Conservation (phyloP, 345 rosid species). For the Acer negundo region DNA sequence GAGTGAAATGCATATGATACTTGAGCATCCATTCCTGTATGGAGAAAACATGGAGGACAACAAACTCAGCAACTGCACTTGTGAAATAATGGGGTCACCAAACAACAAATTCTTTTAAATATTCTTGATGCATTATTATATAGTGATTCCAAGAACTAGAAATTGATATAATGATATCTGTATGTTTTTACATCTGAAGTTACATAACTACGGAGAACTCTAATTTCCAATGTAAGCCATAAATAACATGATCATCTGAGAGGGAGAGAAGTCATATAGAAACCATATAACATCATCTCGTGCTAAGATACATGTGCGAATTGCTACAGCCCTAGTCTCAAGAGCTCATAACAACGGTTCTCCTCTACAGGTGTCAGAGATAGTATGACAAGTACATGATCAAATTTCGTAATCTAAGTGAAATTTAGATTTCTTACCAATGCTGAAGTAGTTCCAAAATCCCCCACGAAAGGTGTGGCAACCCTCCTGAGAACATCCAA, state of each 20-base stretch:
- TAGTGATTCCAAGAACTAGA: background rate
- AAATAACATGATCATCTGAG: background rate
- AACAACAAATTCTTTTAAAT: background rate
- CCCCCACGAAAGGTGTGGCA: constrained; percentile 76
- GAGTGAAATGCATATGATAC: constrained; percentile 75
- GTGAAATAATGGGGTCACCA: background rate
- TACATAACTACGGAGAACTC: background rate
- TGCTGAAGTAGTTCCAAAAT: constrained; percentile 84
- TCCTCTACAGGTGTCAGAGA: background rate
- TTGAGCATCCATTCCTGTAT: constrained; percentile 79
- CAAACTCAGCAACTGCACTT: background rate
- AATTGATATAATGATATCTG: background rate
- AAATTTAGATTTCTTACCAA: constrained; percentile 49
- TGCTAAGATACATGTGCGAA: background rate
- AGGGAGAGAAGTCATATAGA: background rate
- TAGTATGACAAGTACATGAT: background rate
- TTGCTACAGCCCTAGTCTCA: background rate
- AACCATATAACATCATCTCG: background rate
- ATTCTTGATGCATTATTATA: background rate
- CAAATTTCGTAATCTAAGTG: background rate
- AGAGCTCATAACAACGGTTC: too few species aligned
- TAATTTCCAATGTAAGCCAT: background rate
- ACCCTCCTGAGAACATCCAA: constrained; percentile 51
- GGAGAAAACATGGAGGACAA: constrained; percentile 9
- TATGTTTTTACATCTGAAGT: background rate